Percentiles rank a stretch among this genome's conserved stretches.
Conservation (phyloP, 2,329 filamentous ascomycete species). For the Mycosphaerella sp. region DNA sequence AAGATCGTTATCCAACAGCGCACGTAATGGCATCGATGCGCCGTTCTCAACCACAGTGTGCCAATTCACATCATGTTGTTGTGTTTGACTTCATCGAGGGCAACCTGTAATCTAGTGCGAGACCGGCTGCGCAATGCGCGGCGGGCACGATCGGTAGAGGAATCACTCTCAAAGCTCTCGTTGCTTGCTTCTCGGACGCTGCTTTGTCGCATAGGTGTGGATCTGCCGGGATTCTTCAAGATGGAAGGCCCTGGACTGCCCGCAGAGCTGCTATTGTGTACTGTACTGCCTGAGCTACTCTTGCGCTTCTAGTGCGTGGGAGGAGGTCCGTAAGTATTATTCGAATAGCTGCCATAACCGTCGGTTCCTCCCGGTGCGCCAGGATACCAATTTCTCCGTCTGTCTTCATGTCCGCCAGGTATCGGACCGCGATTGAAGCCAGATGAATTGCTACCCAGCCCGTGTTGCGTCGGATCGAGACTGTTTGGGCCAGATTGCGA, state of each 20-base stretch:
- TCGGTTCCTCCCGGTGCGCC: conserved; percentile 19
- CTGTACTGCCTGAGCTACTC: conserved; percentile 1
- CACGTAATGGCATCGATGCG: neutral
- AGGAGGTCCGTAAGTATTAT: conserved; percentile 11
- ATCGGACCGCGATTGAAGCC: conserved; percentile 7
- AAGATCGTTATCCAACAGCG: too few relatives aligned
- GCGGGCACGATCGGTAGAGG: conserved; percentile 10
- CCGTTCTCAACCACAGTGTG: neutral
- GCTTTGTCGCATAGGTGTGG: conserved; percentile 7
- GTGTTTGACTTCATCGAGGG: neutral
- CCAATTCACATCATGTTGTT: neutral
- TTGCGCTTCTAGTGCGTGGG: conserved; percentile 19
- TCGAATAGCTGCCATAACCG: conserved; percentile 22
- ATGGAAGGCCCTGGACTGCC: conserved; percentile 9
- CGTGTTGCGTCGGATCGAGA: conserved; percentile 17
- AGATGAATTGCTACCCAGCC: conserved; percentile 9
- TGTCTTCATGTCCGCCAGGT: conserved; percentile 13
- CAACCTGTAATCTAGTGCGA: conserved; percentile 6
- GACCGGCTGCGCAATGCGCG: conserved; percentile 9
- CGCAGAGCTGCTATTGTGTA: neutral
- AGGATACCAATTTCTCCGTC: conserved; percentile 23
- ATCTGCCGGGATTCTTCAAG: conserved; percentile 8
- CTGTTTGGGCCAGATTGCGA: conserved; percentile 8
- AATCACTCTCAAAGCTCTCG: conserved; percentile 12
- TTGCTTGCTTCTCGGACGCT: conserved; percentile 6